Evolutionary conservation across 1,284 basidiomycete species (phyloP).

Genomic region (Phylloporus gajari): DNA sequence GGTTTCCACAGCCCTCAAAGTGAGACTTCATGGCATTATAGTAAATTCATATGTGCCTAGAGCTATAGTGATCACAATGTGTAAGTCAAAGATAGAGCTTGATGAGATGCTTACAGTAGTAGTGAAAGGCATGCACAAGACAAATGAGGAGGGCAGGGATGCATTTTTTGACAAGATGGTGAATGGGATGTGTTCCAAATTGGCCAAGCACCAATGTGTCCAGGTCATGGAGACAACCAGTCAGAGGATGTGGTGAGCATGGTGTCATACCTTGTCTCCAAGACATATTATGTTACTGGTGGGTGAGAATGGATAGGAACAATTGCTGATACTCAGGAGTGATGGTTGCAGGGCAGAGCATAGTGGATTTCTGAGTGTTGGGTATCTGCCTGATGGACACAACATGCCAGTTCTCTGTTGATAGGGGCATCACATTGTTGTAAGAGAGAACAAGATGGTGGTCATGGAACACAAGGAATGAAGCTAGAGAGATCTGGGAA

Average conservation of each 20-base stretch:
- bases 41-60: constrained; percentile 36
- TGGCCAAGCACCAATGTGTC: background rate
- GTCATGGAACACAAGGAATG: background rate
- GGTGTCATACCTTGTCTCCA: background rate
- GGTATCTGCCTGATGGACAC: background rate
- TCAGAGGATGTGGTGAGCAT: background rate
- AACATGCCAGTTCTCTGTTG: background rate
- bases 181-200: background rate
- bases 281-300: constrained; percentile 14
- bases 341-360: background rate
- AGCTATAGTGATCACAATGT: constrained; percentile 31
- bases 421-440: background rate
- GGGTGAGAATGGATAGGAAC: background rate
- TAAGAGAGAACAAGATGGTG: background rate
- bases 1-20: constrained; percentile 21
- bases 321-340: background rate
- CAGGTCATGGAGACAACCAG: too few relatives aligned
- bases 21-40: constrained; percentile 20
- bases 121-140: too few relatives aligned
- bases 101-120: background rate
- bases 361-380: background rate
- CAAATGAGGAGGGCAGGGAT: too few relatives aligned
- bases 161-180: too few relatives aligned
- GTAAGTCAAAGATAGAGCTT: constrained; percentile 15
- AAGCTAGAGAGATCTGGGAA: too few relatives aligned